Evolutionary conservation across 192 early-diverging fungal genomes (phyloP).

Genomic region (Pilaira anomala): DNA sequence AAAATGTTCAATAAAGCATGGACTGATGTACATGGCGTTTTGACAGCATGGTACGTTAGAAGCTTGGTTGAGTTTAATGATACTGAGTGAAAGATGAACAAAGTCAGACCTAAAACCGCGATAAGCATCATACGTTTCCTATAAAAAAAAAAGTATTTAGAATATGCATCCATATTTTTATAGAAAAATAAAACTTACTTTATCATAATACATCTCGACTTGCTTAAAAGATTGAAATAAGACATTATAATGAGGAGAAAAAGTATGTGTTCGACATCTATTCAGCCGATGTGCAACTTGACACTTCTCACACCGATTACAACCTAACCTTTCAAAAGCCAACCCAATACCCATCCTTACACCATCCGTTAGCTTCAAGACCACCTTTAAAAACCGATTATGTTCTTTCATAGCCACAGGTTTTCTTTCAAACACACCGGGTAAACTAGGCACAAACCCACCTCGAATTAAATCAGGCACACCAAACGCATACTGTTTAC

Average conservation of each 20-base stretch:
- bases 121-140: slow-evolving; percentile 36
- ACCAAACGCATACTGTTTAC: slow-evolving; percentile 29
- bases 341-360: slow-evolving; percentile 36
- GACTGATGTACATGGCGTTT: slow-evolving; percentile 37
- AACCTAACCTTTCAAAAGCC: slow-evolving; percentile 31
- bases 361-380: slow-evolving; percentile 30
- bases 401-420: background rate
- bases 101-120: slow-evolving; percentile 36
- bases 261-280: slow-evolving; percentile 18
- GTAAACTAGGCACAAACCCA: background rate
- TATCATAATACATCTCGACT: slow-evolving; percentile 17
- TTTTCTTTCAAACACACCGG: background rate
- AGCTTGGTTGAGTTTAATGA: slow-evolving; percentile 15
- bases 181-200: background rate
- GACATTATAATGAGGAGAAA: slow-evolving; percentile 38
- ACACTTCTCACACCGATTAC: background rate
- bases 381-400: slow-evolving; percentile 20
- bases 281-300: background rate
- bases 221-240: slow-evolving; percentile 23
- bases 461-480: slow-evolving; percentile 32
- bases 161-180: background rate
- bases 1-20: slow-evolving; percentile 30
- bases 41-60: background rate
- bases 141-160: background rate
- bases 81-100: slow-evolving; percentile 38